Conservation (phyloP, 352 stramenopile genomes). For the Bremia lactucae region DNA sequence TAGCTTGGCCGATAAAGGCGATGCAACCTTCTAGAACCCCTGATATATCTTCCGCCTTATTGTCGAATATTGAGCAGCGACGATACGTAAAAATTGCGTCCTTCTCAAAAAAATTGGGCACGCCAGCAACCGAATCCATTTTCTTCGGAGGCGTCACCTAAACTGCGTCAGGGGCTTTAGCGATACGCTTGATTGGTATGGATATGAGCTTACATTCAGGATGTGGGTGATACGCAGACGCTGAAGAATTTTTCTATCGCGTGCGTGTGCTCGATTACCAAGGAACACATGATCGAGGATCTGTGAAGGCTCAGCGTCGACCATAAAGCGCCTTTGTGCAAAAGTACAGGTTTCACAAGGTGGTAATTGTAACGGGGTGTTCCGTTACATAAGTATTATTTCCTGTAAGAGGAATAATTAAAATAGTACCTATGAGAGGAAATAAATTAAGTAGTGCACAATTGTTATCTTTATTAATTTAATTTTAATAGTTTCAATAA, state of each 20-base stretch:
- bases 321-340: no score
- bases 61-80: constrained; percentile 83
- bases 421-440: no score
- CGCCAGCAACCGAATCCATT: constrained; percentile 70
- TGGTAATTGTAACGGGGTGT: no score
- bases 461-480: no score
- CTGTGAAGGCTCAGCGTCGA: constrained; percentile 33
- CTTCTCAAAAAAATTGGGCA: constrained; percentile 89
- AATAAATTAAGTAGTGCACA: no score
- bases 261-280: constrained; percentile 52
- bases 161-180: neutral
- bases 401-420: no score
- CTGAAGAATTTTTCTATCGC: constrained; percentile 47
- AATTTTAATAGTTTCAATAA: no score
- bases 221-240: constrained; percentile 69
- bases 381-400: neutral
- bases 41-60: constrained; percentile 84
- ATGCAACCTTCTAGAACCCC: constrained; percentile 71
- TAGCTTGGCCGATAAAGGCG: constrained; percentile 86
- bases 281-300: constrained; percentile 71
- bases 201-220: constrained; percentile 43
- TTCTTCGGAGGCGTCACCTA: constrained; percentile 73
- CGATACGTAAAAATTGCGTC: constrained; percentile 69
- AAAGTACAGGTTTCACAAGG: neutral
- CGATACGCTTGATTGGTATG: neutral